Evolutionary conservation across 768 basidiomycete genomes (phyloP).

Genomic region (Lentinus brumalis): DNA sequence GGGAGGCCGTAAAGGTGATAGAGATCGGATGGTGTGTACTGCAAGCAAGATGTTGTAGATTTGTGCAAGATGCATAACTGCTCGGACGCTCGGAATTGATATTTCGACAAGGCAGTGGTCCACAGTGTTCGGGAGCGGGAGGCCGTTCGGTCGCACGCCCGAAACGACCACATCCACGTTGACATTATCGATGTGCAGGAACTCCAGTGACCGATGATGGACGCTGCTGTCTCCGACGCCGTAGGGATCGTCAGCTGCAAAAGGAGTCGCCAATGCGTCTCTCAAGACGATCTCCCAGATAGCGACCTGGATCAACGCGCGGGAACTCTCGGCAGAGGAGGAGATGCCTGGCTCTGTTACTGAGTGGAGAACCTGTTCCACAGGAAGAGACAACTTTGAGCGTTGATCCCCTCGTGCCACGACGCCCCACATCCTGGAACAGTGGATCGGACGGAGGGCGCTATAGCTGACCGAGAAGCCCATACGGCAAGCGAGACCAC

Average conservation of each 20-base stretch:
- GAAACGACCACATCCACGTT: constrained; percentile 32
- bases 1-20: constrained; percentile 32
- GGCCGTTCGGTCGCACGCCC: constrained; percentile 20
- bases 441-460: constrained; percentile 40
- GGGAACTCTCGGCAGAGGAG: constrained; percentile 30
- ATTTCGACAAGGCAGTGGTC: constrained; percentile 52
- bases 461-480: constrained; percentile 58
- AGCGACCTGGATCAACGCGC: constrained; percentile 45
- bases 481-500: constrained; percentile 65
- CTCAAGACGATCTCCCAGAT: constrained; percentile 55
- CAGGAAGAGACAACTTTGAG: constrained; percentile 54
- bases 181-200: constrained; percentile 43
- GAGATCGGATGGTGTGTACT: constrained; percentile 47
- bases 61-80: constrained; percentile 61
- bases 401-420: constrained; percentile 46
- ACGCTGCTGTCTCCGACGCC: constrained; percentile 29
- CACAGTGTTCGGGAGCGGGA: constrained; percentile 11
- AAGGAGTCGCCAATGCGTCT: constrained; percentile 65
- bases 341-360: constrained; percentile 40
- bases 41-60: constrained; percentile 73
- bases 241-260: constrained; percentile 67
- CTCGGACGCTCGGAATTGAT: constrained; percentile 53
- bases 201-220: constrained; percentile 42
- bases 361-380: constrained; percentile 51
- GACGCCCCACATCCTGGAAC: constrained; percentile 29